Evolutionary conservation across 2,329 filamentous ascomycete species (phyloP), one percentile per base, ranked within the genome.

Genomic region (Alternaria dauci): DNA sequence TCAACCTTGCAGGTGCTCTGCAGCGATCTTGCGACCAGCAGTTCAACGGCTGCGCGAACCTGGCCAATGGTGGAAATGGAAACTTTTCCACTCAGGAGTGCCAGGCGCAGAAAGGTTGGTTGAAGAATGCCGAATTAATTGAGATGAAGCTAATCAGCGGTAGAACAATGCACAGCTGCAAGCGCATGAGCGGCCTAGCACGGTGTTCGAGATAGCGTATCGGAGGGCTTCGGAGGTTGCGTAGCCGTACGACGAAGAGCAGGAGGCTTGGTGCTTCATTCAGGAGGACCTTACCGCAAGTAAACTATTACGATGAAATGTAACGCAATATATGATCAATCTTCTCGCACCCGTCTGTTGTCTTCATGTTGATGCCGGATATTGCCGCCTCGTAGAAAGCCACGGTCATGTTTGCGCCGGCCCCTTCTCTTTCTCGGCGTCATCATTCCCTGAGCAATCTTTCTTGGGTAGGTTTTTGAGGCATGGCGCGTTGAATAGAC

Each of bases 11-110:
- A 3, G 85, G 83, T 9, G 88, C 88, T 20, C 77, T 85, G 41
- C 84, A 88, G 76, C 82, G 88, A 47, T 84, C 86, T 36, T 91
- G 88, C 72, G 83, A 87, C 62, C 84, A 88, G 59, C 87, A 90
- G 79, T 85, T 87, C 79, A 89, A 89, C 69, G 77, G 74, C 4
- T 91, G 88, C 70, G 80, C 84, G 12, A 78, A 87, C 63, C 83
- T 83, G 28, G 85, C 84, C 58, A 89, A 89, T 74, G 68, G 78
- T 12, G 85, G 86, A 52, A 53, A 70, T 23, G 65, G 71, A 4
- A 81, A 80, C 41, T 73, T 81, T 59, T 79, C 76, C 4, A 76
- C 84, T 28, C 63, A 71, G n/a, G 83, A 88, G 57, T 90, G 88
- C 79, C 80, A 84, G 62, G 70, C 78, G 5, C 88, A 90, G 77